These are phyloP conservation scores for Canavalia gladiata DNA, from an alignment of 306 rosid species.

Conservation along the genomic window DNA sequence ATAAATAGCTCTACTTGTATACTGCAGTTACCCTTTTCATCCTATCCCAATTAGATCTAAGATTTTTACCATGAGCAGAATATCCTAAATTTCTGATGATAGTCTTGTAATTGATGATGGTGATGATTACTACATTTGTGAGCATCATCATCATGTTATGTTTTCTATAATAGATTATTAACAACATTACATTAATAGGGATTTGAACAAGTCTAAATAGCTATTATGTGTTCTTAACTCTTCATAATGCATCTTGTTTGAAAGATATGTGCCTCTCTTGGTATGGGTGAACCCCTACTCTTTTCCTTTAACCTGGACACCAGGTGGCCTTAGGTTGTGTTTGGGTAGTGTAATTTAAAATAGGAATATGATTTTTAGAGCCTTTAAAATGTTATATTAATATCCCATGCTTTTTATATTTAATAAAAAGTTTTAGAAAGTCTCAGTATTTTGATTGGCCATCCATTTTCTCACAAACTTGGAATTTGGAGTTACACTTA, in stretches of 20 bases:
- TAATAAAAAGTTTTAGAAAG: neutral
- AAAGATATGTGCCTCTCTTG: neutral
- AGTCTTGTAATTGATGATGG: neutral
- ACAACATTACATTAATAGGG: neutral
- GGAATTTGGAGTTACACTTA: neutral
- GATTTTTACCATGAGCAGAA: neutral
- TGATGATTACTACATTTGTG: neutral
- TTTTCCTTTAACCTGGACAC: too few relatives aligned
- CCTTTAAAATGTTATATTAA: too few relatives aligned
- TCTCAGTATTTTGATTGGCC: slow-evolving; percentile 3
- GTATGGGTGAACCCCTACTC: too few relatives aligned
- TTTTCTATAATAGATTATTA: neutral
- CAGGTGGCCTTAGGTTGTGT: too few relatives aligned
- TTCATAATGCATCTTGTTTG: neutral
- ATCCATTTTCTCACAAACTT: neutral
- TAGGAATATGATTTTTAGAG: too few relatives aligned
- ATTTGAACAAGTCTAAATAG: neutral
- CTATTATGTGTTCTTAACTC: neutral
- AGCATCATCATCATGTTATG: neutral
- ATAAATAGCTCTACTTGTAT: neutral
- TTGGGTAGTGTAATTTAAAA: too few relatives aligned
- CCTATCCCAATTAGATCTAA: neutral
- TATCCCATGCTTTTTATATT: too few relatives aligned
- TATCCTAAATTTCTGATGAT: neutral
- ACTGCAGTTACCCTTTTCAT: neutral